Evolutionary conservation across 192 early-diverging fungal species (phyloP).

Genomic region (Dispira simplex): DNA sequence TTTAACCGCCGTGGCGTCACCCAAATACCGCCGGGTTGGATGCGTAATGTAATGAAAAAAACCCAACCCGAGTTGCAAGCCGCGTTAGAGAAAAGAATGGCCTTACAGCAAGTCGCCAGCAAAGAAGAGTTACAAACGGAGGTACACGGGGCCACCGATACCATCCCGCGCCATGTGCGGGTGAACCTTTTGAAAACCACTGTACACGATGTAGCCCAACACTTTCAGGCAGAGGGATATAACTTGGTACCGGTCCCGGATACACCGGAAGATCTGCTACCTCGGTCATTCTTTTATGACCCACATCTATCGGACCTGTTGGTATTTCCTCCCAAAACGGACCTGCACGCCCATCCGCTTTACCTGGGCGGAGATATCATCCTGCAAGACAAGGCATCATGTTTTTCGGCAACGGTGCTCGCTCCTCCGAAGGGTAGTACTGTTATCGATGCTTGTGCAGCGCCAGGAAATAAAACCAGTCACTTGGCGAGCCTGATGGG

Average conservation of each 20-base stretch:
- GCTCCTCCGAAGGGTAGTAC: conserved; percentile 34
- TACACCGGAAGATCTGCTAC: conserved; percentile 11
- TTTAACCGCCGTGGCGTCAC: conserved; percentile 62
- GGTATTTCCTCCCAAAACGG: conserved; percentile 71
- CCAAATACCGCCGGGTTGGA: conserved; percentile 28
- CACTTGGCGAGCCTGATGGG: conserved; percentile 81
- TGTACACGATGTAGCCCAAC: conserved; percentile 46
- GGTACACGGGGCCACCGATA: conserved; percentile 30
- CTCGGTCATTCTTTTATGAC: conserved; percentile 31
- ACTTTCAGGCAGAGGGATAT: conserved; percentile 42
- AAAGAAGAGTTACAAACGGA: conserved; percentile 59
- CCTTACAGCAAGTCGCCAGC: conserved; percentile 39
- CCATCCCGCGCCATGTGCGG: conserved; percentile 51
- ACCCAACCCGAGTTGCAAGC: conserved; percentile 52
- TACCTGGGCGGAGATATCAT: conserved; percentile 65
- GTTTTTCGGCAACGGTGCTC: conserved; percentile 81
- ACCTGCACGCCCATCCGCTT: conserved; percentile 72
- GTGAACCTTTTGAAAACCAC: conserved; percentile 71
- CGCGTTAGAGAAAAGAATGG: conserved; percentile 65
- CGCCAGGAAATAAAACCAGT: conserved; percentile 96
- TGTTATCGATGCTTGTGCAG: conserved; percentile 91
- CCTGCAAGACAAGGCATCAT: conserved; percentile 91
- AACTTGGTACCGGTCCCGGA: conserved; percentile 18
- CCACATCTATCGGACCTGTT: conserved; percentile 67
- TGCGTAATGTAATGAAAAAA: conserved; percentile 48